Percentiles rank a stretch among this genome's conserved stretches.
phyloP scores from a whole-genome alignment of 2,329 filamentous ascomycete genomes.

The Aureobasidium lini region DNA sequence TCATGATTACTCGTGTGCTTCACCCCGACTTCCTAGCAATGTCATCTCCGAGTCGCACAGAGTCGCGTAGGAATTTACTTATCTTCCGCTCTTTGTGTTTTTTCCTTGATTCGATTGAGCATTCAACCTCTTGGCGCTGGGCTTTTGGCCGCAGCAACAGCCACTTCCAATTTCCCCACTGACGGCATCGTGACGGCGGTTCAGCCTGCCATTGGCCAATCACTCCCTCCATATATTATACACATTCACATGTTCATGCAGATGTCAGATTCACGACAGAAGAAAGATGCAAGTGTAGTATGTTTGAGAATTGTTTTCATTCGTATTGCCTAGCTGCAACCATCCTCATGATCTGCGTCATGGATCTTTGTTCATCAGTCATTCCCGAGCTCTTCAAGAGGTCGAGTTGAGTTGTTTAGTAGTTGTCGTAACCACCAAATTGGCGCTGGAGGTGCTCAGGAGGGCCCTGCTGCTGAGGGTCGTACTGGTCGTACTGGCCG shows the following conservation, averaged over 20 bases:
- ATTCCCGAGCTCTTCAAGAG: neutral
- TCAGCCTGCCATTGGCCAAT: neutral
- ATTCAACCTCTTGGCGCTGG: neutral
- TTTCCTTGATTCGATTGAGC: neutral
- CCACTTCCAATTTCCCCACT: neutral
- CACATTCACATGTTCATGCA: neutral
- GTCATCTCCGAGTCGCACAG: neutral
- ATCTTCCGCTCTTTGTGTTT: neutral
- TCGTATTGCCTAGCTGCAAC: neutral
- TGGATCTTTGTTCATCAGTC: slow-evolving; percentile 6
- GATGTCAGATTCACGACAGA: neutral
- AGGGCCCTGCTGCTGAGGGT: slow-evolving; percentile 36
- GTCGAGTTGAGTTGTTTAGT: neutral
- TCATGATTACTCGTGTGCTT: slow-evolving; percentile 19
- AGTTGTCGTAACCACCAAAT: slow-evolving; percentile 20
- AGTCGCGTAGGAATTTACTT: neutral
- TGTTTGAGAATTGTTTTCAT: neutral
- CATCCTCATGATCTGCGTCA: neutral
- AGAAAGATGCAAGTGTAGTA: neutral
- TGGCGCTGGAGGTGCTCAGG: slow-evolving; percentile 26
- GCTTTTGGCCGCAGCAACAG: neutral
- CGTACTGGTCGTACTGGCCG: slow-evolving; percentile 36
- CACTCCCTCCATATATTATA: neutral
- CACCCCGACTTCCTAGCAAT: neutral
- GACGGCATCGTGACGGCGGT: neutral